A percentile compares a stretch with the other conserved stretches of the same genome.
Evolutionary conservation across 169 alveolate species (phyloP).

Genomic region (Plasmodium inui): DNA sequence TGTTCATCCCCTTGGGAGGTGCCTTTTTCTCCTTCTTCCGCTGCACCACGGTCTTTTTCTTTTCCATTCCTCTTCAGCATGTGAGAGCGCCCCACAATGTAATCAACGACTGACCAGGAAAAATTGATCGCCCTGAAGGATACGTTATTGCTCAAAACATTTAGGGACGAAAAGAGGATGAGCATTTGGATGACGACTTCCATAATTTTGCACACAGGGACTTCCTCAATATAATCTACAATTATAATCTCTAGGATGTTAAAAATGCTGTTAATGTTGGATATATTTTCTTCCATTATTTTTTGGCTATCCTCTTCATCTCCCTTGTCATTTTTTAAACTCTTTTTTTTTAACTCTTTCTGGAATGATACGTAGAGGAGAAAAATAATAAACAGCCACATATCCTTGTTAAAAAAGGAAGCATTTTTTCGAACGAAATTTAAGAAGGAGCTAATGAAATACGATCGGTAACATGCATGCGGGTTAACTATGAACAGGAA

Average conservation of each 20-base stretch:
- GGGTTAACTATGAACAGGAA: constrained; percentile 70
- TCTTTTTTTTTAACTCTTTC: constrained; percentile 52
- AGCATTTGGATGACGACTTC: constrained; percentile 70
- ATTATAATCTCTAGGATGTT: constrained; percentile 60
- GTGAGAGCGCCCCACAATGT: constrained; percentile 37
- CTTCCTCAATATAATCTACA: constrained; percentile 74
- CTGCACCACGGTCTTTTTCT: background rate
- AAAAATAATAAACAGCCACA: constrained; percentile 70
- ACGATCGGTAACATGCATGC: constrained; percentile 35
- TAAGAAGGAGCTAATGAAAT: constrained; percentile 50
- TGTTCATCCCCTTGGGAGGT: background rate
- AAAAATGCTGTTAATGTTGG: constrained; percentile 60
- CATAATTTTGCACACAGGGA: constrained; percentile 71
- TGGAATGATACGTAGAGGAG: constrained; percentile 53
- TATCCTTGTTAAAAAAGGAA: constrained; percentile 46
- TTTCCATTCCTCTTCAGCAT: constrained; percentile 12
- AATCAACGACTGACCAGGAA: constrained; percentile 72
- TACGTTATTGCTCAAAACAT: constrained; percentile 38
- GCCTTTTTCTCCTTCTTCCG: background rate
- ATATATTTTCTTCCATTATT: constrained; percentile 40
- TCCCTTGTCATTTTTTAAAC: background rate
- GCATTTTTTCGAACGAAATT: constrained; percentile 68
- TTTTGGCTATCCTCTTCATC: background rate
- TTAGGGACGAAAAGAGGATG: constrained; percentile 52
- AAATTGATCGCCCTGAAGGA: constrained; percentile 73